These are phyloP conservation scores for Ogataea dorogensis DNA, from an alignment of 805 yeast genomes.

Conservation along the genomic window DNA sequence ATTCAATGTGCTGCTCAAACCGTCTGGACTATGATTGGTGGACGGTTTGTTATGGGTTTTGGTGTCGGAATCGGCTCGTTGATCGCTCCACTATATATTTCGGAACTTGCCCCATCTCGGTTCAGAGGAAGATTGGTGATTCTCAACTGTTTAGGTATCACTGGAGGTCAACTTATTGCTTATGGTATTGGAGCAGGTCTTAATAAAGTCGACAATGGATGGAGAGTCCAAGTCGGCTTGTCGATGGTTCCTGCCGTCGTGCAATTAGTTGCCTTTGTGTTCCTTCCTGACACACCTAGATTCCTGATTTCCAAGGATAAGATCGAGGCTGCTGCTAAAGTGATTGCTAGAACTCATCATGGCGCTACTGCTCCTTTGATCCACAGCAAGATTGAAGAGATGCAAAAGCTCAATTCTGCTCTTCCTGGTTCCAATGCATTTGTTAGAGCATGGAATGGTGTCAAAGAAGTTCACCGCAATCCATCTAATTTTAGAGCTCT, in stretches of 20 bases:
- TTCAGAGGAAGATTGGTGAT: slow-evolving; percentile 91
- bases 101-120: slow-evolving; percentile 89
- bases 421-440: slow-evolving; percentile 48
- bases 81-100: slow-evolving; percentile 89
- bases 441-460: slow-evolving; percentile 55
- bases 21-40: slow-evolving; percentile 89
- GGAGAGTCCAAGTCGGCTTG: slow-evolving; percentile 91
- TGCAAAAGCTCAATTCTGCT: slow-evolving; percentile 46
- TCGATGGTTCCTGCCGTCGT: slow-evolving; percentile 82
- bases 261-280: slow-evolving; percentile 74
- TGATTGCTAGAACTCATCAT: slow-evolving; percentile 60
- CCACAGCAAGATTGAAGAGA: slow-evolving; percentile 65
- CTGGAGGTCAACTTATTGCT: slow-evolving; percentile 94
- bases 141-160: slow-evolving; percentile 82
- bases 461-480: slow-evolving; percentile 59
- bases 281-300: slow-evolving; percentile 95
- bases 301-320: slow-evolving; percentile 73
- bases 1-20: slow-evolving; percentile 78
- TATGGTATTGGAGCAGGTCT: slow-evolving; percentile 93
- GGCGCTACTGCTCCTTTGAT: slow-evolving; percentile 64
- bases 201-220: slow-evolving; percentile 70
- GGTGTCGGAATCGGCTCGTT: slow-evolving; percentile 96
- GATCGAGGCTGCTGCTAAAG: slow-evolving; percentile 62
- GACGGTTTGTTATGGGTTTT: slow-evolving; percentile 90
- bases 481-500: slow-evolving; percentile 88